Conservation (phyloP, 495 filamentous ascomycete genomes). For the Trypethelium eluteriae region DNA sequence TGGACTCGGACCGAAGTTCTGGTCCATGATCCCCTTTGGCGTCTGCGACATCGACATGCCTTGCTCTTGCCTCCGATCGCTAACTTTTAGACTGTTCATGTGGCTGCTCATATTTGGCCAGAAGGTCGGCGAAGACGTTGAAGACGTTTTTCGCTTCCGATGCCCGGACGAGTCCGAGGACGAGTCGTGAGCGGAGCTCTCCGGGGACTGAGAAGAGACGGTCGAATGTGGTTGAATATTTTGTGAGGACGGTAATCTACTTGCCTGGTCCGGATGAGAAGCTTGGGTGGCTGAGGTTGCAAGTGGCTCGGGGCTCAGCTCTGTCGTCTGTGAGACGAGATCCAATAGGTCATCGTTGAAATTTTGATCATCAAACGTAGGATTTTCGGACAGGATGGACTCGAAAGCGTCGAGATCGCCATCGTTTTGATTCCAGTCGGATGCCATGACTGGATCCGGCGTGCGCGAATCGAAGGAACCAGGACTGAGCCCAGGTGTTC, state of each 20-base stretch:
- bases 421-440: neutral
- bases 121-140: slow-evolving; percentile 25
- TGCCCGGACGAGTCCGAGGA: slow-evolving; percentile 40
- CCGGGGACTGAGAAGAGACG: slow-evolving; percentile 28
- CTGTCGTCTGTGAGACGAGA: neutral
- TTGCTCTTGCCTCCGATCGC: neutral
- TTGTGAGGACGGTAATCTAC: neutral
- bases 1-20: slow-evolving; percentile 12
- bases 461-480: neutral
- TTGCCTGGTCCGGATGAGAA: neutral
- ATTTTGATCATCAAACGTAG: neutral
- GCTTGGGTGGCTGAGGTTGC: neutral
- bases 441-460: neutral
- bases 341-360: neutral
- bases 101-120: slow-evolving; percentile 15
- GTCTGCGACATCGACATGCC: slow-evolving; percentile 5
- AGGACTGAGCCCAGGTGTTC: no score
- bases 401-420: neutral
- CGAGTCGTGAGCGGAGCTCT: slow-evolving; percentile 42
- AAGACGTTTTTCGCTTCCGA: slow-evolving; percentile 42
- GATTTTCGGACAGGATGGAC: slow-evolving; percentile 1
- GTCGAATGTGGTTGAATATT: slow-evolving; percentile 1
- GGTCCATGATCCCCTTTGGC: slow-evolving; percentile 3
- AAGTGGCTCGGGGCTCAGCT: neutral
- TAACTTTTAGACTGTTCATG: slow-evolving; percentile 16